phyloP scores from a whole-genome alignment of 2,329 filamentous ascomycete species.

The Trichophyton simii region DNA sequence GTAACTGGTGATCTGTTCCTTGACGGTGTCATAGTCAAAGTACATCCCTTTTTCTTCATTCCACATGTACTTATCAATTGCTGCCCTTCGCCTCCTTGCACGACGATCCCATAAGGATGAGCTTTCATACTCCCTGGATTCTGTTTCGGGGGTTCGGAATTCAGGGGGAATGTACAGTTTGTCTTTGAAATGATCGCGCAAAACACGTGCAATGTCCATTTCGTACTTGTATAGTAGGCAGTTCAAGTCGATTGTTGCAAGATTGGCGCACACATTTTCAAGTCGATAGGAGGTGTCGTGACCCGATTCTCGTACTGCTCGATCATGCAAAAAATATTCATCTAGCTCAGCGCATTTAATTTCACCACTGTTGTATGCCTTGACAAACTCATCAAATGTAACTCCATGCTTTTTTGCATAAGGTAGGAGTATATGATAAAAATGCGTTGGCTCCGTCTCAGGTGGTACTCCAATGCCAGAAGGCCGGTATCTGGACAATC shows the following conservation, averaged over 20 bases:
- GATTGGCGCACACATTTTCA: constrained; percentile 71
- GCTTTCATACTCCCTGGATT: constrained; percentile 59
- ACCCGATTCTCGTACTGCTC: constrained; percentile 87
- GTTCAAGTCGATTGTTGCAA: constrained; percentile 91
- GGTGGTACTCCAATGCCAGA: constrained; percentile 76
- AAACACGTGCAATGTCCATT: constrained; percentile 76
- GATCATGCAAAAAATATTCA: constrained; percentile 90
- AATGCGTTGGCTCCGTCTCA: constrained; percentile 80
- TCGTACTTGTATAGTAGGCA: constrained; percentile 95
- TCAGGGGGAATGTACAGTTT: constrained; percentile 68
- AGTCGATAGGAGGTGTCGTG: constrained; percentile 94
- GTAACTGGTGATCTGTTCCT: constrained; percentile 67
- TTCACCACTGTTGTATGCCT: constrained; percentile 68
- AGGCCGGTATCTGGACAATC: constrained; percentile 73
- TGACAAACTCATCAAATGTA: constrained; percentile 70
- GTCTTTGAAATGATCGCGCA: constrained; percentile 74
- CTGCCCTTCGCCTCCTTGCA: constrained; percentile 67
- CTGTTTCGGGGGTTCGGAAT: constrained; percentile 57
- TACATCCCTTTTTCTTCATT: constrained; percentile 87
- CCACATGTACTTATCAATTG: constrained; percentile 91
- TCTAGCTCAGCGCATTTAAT: constrained; percentile 80
- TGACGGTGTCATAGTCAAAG: constrained; percentile 88
- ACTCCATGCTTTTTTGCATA: constrained; percentile 76
- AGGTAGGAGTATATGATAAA: constrained; percentile 67
- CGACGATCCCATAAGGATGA: constrained; percentile 85